Conservation (phyloP, 148 eudicot genomes). For the Agrostemma githago region DNA sequence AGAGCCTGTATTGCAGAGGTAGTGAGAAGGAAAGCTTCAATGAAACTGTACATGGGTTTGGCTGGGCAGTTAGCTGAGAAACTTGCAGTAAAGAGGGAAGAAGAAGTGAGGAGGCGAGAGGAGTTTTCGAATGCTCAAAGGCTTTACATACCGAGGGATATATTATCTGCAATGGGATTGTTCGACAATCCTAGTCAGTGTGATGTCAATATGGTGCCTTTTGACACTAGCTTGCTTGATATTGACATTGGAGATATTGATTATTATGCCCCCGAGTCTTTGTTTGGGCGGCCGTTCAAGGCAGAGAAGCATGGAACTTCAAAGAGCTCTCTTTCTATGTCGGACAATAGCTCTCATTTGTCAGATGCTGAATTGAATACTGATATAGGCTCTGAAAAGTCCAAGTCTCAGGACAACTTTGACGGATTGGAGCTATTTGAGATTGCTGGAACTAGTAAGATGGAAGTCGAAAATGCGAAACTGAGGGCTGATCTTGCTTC, state of each 20-base stretch:
- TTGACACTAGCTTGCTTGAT: conserved; percentile 79
- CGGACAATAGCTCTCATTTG: conserved; percentile 42
- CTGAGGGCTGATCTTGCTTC: conserved; percentile 95
- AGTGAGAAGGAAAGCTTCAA: conserved; percentile 85
- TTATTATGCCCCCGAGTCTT: conserved; percentile 78
- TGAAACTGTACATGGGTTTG: conserved; percentile 98
- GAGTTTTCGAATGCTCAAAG: conserved; percentile 68
- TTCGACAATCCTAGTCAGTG: conserved; percentile 87
- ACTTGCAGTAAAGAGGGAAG: conserved; percentile 86
- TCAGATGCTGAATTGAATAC: conserved; percentile 42
- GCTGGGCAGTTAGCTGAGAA: conserved; percentile 97
- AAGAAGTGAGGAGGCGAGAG: conserved; percentile 76
- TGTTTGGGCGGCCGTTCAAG: conserved; percentile 54
- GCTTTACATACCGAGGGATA: conserved; percentile 73
- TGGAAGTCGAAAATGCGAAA: conserved; percentile 96
- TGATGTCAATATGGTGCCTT: conserved; percentile 85
- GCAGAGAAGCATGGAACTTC: conserved; percentile 50
- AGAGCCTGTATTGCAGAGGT: conserved; percentile 92
- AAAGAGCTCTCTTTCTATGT: conserved; percentile 51
- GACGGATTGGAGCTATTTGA: conserved; percentile 66
- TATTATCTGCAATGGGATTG: conserved; percentile 82
- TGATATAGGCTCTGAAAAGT: conserved; percentile 33
- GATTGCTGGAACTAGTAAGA: conserved; percentile 85
- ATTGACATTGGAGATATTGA: conserved; percentile 77
- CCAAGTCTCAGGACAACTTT: conserved; percentile 40